Conservation (phyloP, 1,284 basidiomycete species). For the Abortiporus biennis region DNA sequence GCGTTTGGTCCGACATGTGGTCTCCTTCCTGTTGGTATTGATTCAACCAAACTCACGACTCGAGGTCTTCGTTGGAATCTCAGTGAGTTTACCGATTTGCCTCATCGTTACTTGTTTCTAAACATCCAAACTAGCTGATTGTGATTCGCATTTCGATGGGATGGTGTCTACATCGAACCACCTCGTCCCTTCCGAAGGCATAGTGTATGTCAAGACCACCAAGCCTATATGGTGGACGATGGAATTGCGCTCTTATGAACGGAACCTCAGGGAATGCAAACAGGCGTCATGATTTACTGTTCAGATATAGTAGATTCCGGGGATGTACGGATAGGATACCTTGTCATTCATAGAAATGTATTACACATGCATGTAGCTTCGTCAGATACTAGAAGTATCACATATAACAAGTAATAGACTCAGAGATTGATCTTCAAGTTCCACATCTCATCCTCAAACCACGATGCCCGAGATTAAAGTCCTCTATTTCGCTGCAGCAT, state of each 20-base stretch:
- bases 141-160: conserved; percentile 73
- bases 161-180: conserved; percentile 92
- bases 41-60: conserved; percentile 72
- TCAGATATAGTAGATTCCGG: no score
- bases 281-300: no score
- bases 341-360: no score
- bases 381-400: no score
- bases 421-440: no score
- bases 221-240: conserved; percentile 80
- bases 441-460: background rate
- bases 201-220: conserved; percentile 71
- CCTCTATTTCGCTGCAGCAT: conserved; percentile 77
- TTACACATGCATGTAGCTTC: no score
- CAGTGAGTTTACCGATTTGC: conserved; percentile 38
- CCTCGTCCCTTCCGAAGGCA: conserved; percentile 53
- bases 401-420: no score
- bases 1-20: conserved; percentile 88
- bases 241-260: conserved; percentile 21
- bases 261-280: no score
- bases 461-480: conserved; percentile 43
- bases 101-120: background rate
- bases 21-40: conserved; percentile 83
- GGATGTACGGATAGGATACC: no score
- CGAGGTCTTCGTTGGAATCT: conserved; percentile 89
- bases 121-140: conserved; percentile 34